Evolutionary conservation across 495 filamentous ascomycete genomes (phyloP).

Genomic region (Hypoxylon fragiforme): DNA sequence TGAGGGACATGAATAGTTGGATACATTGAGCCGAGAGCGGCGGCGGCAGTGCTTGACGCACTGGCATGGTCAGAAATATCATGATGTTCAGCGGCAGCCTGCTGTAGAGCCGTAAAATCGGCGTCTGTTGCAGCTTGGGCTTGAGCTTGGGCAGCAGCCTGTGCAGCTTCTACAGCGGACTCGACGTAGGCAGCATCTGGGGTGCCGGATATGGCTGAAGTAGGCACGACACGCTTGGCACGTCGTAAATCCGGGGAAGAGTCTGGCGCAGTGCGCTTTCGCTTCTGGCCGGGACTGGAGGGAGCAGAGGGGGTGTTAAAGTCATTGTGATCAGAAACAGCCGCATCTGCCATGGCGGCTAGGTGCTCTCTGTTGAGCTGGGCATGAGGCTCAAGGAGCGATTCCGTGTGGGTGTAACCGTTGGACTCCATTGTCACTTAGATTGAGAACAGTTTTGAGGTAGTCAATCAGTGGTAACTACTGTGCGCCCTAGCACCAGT

Average conservation of each 20-base stretch:
- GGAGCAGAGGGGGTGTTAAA: slow-evolving; percentile 32
- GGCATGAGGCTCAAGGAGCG: slow-evolving; percentile 40
- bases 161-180: slow-evolving; percentile 50
- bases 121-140: slow-evolving; percentile 45
- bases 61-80: slow-evolving; percentile 51
- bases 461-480: slow-evolving; percentile 30
- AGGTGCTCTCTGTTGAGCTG: slow-evolving; percentile 36
- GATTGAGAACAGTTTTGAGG: slow-evolving; percentile 11
- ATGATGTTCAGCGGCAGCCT: slow-evolving; percentile 49
- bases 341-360: slow-evolving; percentile 48
- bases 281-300: slow-evolving; percentile 47
- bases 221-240: slow-evolving; percentile 47
- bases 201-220: slow-evolving; percentile 42
- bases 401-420: slow-evolving; percentile 37
- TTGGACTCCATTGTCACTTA: slow-evolving; percentile 36
- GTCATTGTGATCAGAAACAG: slow-evolving; percentile 47
- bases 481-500: slow-evolving; percentile 18
- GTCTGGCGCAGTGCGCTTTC: slow-evolving; percentile 49
- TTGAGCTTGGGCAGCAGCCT: slow-evolving; percentile 46
- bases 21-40: slow-evolving; percentile 65
- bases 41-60: slow-evolving; percentile 69
- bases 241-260: slow-evolving; percentile 49
- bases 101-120: slow-evolving; percentile 55
- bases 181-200: slow-evolving; percentile 48
- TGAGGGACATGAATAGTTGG: slow-evolving; percentile 71